A percentile compares a stretch with the other conserved stretches of the same genome.
These are phyloP conservation scores for Starmera pachycereana DNA, from an alignment of 805 yeast species.

Conservation along the genomic window DNA sequence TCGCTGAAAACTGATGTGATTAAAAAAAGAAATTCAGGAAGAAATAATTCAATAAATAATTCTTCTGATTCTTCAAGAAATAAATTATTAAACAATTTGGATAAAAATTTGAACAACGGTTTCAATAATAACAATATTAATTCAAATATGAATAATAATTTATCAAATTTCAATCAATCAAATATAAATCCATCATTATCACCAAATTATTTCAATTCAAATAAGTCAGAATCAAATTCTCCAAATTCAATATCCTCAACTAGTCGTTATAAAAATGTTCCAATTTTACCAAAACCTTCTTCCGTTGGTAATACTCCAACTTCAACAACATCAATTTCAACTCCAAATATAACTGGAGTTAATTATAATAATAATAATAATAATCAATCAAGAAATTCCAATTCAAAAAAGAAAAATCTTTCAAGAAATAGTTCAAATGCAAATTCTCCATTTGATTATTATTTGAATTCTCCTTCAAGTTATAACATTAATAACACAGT, in stretches of 20 bases:
- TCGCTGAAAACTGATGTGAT: slow-evolving; percentile 87
- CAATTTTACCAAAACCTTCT: slow-evolving; percentile 19
- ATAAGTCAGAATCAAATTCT: slow-evolving; percentile 1
- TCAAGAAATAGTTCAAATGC: slow-evolving; percentile 2
- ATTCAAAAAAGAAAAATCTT: slow-evolving; percentile 2
- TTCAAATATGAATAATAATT: background rate
- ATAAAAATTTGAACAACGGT: slow-evolving; percentile 13
- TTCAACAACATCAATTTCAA: background rate
- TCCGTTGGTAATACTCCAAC: background rate
- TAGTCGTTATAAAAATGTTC: slow-evolving; percentile 16
- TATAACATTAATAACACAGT: slow-evolving; percentile 7
- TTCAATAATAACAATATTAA: background rate
- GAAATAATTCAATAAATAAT: slow-evolving; percentile 7
- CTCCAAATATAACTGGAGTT: background rate
- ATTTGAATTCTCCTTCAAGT: slow-evolving; percentile 10
- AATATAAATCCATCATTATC: slow-evolving; percentile 11
- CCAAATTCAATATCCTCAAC: background rate
- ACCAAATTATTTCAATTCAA: slow-evolving; percentile 7
- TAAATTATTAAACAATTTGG: slow-evolving; percentile 10
- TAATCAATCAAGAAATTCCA: slow-evolving; percentile 1
- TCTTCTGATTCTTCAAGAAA: slow-evolving; percentile 4
- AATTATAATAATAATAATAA: slow-evolving; percentile 1
- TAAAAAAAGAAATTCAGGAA: slow-evolving; percentile 50
- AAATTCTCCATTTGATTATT: slow-evolving; percentile 10
- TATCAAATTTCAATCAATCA: too few relatives aligned